Evolutionary conservation across 2,329 filamentous ascomycete species (phyloP).

Genomic region (Endoconidiophora laricicola): DNA sequence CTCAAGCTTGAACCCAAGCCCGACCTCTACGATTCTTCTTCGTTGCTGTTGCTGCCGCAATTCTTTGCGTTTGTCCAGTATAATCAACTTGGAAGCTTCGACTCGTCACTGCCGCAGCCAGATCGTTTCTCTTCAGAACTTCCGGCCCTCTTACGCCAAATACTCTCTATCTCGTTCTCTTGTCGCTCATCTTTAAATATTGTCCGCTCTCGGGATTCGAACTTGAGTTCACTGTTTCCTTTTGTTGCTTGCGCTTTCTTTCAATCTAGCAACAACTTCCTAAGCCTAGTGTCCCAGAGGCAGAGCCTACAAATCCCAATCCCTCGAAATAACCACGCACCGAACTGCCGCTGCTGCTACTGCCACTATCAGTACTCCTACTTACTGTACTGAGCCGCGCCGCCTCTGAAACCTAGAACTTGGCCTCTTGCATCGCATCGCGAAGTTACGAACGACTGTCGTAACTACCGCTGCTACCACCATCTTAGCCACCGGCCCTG

Average conservation of each 20-base stretch:
- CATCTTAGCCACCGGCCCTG: not conserved
- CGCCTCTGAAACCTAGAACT: not conserved
- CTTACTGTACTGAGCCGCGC: not conserved
- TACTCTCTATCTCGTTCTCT: not conserved
- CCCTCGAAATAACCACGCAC: not conserved
- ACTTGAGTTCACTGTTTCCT: too few species aligned
- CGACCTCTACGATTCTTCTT: not conserved
- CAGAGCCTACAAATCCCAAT: too few species aligned
- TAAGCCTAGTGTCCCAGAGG: too few species aligned
- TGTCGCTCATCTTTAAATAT: not conserved
- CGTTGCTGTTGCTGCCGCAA: not conserved
- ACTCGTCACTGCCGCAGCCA: not conserved
- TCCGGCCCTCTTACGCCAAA: not conserved
- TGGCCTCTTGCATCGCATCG: not conserved
- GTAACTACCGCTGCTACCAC: not conserved
- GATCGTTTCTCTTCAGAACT: not conserved
- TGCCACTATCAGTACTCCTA: not conserved
- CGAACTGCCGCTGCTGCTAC: not conserved
- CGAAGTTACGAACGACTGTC: not conserved
- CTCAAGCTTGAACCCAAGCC: not conserved
- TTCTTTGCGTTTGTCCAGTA: not conserved
- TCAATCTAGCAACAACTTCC: too few species aligned
- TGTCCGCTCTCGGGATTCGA: not conserved
- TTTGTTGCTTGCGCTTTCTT: too few species aligned
- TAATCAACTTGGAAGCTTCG: not conserved